Evolutionary conservation across 106 monocot genomes (phyloP).

Genomic region (Hemerocallis citrina): DNA sequence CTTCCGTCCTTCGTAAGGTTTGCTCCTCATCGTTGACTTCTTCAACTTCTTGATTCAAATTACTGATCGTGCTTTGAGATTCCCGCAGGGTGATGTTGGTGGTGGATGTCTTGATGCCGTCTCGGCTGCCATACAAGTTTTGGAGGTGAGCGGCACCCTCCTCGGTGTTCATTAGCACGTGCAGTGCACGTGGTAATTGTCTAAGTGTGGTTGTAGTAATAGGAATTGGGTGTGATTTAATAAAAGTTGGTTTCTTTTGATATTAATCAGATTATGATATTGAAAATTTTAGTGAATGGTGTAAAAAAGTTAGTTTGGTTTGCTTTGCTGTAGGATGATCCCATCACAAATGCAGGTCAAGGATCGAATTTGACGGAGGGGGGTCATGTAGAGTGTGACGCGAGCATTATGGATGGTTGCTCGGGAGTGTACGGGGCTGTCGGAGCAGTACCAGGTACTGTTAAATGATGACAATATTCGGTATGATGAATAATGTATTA

Average conservation of each 20-base stretch:
- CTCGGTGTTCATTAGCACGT: too few relatives aligned
- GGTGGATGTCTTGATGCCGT: conserved; percentile 77
- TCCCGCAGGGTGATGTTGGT: conserved; percentile 35
- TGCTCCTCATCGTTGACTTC: not conserved
- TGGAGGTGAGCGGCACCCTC: conserved; percentile 51
- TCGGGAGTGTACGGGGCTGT: conserved; percentile 92
- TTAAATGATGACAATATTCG: conserved; percentile 9
- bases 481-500: too few relatives aligned
- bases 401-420: conserved; percentile 92
- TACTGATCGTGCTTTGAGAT: not conserved
- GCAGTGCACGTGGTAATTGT: too few relatives aligned
- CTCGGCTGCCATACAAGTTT: conserved; percentile 72
- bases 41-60: not conserved
- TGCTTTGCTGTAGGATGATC: conserved; percentile 88
- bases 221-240: not conserved
- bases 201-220: too few relatives aligned
- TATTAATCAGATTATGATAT: too few relatives aligned
- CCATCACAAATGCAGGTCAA: conserved; percentile 94
- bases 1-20: conserved; percentile 65
- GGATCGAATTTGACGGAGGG: conserved; percentile 93
- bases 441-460: conserved; percentile 83
- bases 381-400: conserved; percentile 98
- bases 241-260: not conserved
- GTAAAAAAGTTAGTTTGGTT: conserved; percentile 5
- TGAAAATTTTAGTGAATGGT: too few relatives aligned